Evolutionary conservation across 768 basidiomycete genomes (phyloP).

Genomic region (Leucosporidium scottii): DNA sequence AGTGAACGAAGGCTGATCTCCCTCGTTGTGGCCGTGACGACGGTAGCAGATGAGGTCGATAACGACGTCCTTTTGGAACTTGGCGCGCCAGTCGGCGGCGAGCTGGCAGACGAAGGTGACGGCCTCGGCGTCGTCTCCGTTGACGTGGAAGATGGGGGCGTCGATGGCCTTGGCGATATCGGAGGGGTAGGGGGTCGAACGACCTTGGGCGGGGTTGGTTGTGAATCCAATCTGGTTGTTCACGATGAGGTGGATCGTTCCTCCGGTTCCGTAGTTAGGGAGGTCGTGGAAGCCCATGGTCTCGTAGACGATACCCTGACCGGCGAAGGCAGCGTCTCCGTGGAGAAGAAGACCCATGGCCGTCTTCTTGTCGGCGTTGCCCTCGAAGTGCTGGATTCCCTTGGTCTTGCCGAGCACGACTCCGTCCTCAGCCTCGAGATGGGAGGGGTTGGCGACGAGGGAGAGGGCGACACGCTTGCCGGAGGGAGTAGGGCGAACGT

Average conservation of each 20-base stretch:
- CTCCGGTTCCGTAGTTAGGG: slow-evolving; percentile 91
- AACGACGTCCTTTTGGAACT: slow-evolving; percentile 98
- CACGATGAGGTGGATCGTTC: slow-evolving; percentile 95
- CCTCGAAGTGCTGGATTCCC: slow-evolving; percentile 88
- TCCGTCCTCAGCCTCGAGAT: slow-evolving; percentile 93
- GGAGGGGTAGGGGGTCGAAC: slow-evolving; percentile 95
- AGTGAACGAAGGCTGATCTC: slow-evolving; percentile 96
- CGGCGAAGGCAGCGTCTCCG: slow-evolving; percentile 97
- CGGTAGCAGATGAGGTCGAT: slow-evolving; percentile 98
- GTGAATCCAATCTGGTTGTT: slow-evolving; percentile 99
- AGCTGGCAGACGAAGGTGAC: slow-evolving; percentile 98
- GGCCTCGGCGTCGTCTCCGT: slow-evolving; percentile 92
- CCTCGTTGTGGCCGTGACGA: slow-evolving; percentile 97
- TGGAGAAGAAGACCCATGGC: slow-evolving; percentile 95
- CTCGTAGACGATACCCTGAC: slow-evolving; percentile 97
- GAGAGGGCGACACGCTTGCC: slow-evolving; percentile 97
- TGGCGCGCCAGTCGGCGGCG: slow-evolving; percentile 94
- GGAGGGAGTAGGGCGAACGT: slow-evolving; percentile 92
- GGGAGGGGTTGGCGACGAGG: slow-evolving; percentile 96
- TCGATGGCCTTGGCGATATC: slow-evolving; percentile 99
- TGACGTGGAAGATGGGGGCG: slow-evolving; percentile 98
- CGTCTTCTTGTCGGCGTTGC: slow-evolving; percentile 54
- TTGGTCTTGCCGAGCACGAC: slow-evolving; percentile 99
- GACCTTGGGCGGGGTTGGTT: slow-evolving; percentile 93
- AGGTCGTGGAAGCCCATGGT: slow-evolving; percentile 97